A percentile compares a stretch with the other conserved stretches of the same genome.
These are phyloP conservation scores for Verbena officinalis DNA, from an alignment of 257 asterid genomes.

Conservation along the genomic window DNA sequence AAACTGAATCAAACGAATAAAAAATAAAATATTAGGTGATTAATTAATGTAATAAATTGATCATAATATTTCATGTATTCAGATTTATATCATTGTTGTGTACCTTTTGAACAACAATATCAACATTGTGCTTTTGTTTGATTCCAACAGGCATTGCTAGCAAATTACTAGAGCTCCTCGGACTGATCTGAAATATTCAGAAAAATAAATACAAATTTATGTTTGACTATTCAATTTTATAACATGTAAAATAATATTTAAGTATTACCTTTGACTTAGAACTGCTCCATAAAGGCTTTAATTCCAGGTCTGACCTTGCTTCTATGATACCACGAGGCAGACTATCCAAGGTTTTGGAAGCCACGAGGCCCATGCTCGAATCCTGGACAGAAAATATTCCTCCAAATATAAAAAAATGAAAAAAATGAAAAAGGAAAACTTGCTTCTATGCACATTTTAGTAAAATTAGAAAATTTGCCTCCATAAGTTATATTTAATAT, in stretches of 20 bases:
- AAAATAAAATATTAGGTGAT: constrained; percentile 28
- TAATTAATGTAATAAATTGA: constrained; percentile 10
- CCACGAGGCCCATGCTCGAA: too few species aligned
- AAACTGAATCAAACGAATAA: constrained; percentile 79
- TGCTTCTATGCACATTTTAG: too few species aligned
- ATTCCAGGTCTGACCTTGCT: constrained; percentile 81
- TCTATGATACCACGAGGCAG: constrained; percentile 86
- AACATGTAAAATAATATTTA: background rate
- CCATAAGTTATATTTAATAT: too few species aligned
- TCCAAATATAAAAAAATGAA: too few species aligned
- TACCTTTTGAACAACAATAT: constrained; percentile 77
- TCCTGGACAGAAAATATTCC: constrained; percentile 43
- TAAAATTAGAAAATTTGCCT: constrained; percentile 15
- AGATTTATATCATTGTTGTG: constrained; percentile 13
- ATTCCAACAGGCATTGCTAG: constrained; percentile 96
- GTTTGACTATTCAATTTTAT: background rate
- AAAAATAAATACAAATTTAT: constrained; percentile 1
- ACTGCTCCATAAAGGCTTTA: constrained; percentile 90
- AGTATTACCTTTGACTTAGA: constrained; percentile 63
- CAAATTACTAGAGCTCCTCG: constrained; percentile 49
- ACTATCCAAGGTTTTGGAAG: constrained; percentile 44
- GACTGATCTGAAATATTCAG: constrained; percentile 51
- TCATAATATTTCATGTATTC: background rate
- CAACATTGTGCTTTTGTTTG: constrained; percentile 78
- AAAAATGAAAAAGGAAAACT: too few species aligned